Conservation (phyloP, 345 rosid species). For the Bruguiera sexangula region DNA sequence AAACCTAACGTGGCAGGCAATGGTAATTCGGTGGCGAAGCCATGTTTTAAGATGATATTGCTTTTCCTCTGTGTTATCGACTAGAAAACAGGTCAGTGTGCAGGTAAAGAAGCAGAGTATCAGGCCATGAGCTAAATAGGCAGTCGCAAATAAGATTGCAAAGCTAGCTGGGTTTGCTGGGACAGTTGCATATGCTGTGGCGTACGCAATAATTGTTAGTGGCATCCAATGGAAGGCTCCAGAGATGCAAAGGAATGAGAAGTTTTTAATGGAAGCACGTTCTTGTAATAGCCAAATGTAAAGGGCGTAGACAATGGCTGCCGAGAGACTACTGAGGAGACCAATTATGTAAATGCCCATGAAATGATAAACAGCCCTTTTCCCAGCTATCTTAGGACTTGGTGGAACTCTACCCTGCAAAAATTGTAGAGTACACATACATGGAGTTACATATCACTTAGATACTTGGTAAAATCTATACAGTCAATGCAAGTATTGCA, state of each 20-base stretch:
- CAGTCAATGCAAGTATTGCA: no score
- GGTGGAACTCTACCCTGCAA: slow-evolving; percentile 30
- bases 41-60: slow-evolving; percentile 33
- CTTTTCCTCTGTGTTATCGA: slow-evolving; percentile 27
- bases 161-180: slow-evolving; percentile 33
- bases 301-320: slow-evolving; percentile 42
- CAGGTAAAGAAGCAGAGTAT: slow-evolving; percentile 51
- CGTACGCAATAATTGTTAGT: slow-evolving; percentile 41
- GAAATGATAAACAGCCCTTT: slow-evolving; percentile 35
- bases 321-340: slow-evolving; percentile 52
- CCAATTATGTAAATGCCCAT: slow-evolving; percentile 54
- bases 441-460: no score
- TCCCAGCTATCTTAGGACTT: slow-evolving; percentile 8
- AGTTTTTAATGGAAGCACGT: slow-evolving; percentile 38
- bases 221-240: slow-evolving; percentile 71
- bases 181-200: slow-evolving; percentile 33
- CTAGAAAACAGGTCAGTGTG: slow-evolving; percentile 31
- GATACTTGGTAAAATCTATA: no score
- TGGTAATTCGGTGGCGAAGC: slow-evolving; percentile 45
- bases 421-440: background rate
- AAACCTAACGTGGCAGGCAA: slow-evolving; percentile 59
- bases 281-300: slow-evolving; percentile 34
- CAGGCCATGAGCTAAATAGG: slow-evolving; percentile 50
- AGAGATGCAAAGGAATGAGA: slow-evolving; percentile 43
- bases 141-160: slow-evolving; percentile 31